phyloP scores from a whole-genome alignment of 192 early-diverging fungal species.

The Endogone sp. region DNA sequence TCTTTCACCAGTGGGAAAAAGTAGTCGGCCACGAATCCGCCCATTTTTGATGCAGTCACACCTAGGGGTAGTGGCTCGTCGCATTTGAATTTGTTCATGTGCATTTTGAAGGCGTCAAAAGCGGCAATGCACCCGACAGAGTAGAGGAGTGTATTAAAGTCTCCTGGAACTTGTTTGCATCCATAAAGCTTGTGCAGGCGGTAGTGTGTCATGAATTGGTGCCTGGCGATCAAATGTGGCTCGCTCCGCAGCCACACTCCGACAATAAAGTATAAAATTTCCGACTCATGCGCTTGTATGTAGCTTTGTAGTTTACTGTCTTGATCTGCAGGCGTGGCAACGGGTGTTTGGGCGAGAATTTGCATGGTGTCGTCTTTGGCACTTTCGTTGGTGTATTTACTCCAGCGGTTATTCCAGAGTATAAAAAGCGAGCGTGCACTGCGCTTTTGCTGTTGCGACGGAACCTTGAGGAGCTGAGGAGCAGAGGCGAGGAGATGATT shows the following conservation, averaged over 20 bases:
- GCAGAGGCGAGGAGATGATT: not conserved
- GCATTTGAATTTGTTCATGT: not conserved
- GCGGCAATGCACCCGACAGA: not conserved
- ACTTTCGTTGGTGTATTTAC: not conserved
- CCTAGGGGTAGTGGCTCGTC: not conserved
- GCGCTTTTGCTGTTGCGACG: not conserved
- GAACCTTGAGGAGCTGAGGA: not conserved
- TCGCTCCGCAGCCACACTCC: not conserved
- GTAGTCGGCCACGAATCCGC: not conserved
- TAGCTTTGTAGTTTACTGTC: not conserved
- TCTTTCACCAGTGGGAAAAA: not conserved
- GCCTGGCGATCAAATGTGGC: too few species aligned
- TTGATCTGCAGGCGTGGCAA: not conserved
- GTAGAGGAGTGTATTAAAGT: not conserved
- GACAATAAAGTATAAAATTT: not conserved
- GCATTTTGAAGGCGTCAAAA: not conserved
- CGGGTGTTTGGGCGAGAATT: too few species aligned
- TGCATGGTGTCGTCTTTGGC: not conserved
- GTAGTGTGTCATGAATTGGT: too few species aligned
- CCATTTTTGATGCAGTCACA: not conserved
- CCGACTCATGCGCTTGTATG: not conserved
- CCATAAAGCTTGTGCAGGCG: too few species aligned
- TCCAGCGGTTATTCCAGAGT: not conserved
- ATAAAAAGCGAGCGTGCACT: not conserved
- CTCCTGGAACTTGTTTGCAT: too few species aligned